Evolutionary conservation across 106 monocot species (phyloP).

Genomic region (Narthecium ossifragum): DNA sequence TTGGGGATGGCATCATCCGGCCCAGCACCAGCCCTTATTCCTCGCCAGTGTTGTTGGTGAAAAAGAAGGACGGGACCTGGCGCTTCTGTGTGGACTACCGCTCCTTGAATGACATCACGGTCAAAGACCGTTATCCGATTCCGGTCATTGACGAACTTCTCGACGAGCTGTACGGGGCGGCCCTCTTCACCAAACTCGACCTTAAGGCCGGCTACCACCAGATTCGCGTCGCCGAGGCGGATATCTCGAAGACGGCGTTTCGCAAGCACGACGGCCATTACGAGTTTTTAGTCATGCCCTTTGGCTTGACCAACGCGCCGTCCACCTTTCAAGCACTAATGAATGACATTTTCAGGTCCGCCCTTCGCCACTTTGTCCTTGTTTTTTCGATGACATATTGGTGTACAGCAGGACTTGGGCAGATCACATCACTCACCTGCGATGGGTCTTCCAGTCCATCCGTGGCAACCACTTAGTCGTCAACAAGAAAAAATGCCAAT

Average conservation of each 20-base stretch:
- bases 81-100: slow-evolving; percentile 14
- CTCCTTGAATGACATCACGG: not conserved
- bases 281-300: slow-evolving; percentile 17
- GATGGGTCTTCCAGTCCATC: not conserved
- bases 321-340: slow-evolving; percentile 13
- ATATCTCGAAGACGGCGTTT: slow-evolving; percentile 14
- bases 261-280: slow-evolving; percentile 14
- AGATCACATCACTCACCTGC: slow-evolving; percentile 6
- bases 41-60: not conserved
- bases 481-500: not conserved
- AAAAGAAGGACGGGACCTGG: slow-evolving; percentile 12
- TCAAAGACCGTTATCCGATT: slow-evolving; percentile 3
- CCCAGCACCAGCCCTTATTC: not conserved
- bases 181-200: slow-evolving; percentile 18
- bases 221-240: not conserved
- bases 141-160: slow-evolving; percentile 11
- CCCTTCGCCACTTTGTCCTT: not conserved
- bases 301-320: slow-evolving; percentile 13
- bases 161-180: slow-evolving; percentile 16
- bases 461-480: not conserved
- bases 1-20: not conserved
- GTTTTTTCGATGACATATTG: slow-evolving; percentile 14
- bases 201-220: slow-evolving; percentile 19
- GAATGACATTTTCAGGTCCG: slow-evolving; percentile 2
- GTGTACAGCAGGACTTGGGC: slow-evolving; percentile 3